A percentile compares a stretch with the other conserved stretches of the same genome.
Evolutionary conservation across 1,284 basidiomycete species (phyloP).

Genomic region (Ganoderma multipileum): DNA sequence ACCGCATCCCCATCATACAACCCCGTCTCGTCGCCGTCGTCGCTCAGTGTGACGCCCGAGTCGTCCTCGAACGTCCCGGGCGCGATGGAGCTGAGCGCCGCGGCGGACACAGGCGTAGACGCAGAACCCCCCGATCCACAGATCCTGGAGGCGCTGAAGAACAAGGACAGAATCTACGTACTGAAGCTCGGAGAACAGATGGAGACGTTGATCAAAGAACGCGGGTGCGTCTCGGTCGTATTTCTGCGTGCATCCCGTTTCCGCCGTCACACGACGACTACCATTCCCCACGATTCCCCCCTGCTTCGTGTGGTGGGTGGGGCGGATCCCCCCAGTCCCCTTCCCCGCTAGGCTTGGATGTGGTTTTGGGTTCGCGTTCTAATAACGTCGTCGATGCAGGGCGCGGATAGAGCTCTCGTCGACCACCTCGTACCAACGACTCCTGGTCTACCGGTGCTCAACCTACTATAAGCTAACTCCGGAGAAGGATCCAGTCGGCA

Average conservation of each 20-base stretch:
- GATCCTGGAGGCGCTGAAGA: slow-evolving; percentile 82
- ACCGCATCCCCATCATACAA: slow-evolving; percentile 36
- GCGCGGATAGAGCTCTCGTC: slow-evolving; percentile 67
- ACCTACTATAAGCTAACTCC: slow-evolving; percentile 75
- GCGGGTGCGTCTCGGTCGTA: slow-evolving; percentile 55
- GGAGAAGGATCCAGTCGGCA: slow-evolving; percentile 69
- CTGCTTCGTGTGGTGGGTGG: slow-evolving; percentile 9
- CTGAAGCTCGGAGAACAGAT: slow-evolving; percentile 83
- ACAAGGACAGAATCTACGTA: slow-evolving; percentile 86
- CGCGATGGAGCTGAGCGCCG: slow-evolving; percentile 20
- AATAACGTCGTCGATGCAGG: slow-evolving; percentile 46
- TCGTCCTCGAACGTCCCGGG: slow-evolving; percentile 22
- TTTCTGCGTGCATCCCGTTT: slow-evolving; percentile 8
- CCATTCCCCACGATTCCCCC: slow-evolving; percentile 16
- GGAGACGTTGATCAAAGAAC: slow-evolving; percentile 77
- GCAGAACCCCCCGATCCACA: slow-evolving; percentile 68
- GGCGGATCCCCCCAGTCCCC: neutral
- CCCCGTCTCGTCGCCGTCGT: slow-evolving; percentile 27
- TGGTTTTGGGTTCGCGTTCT: slow-evolving; percentile 8
- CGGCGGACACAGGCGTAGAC: slow-evolving; percentile 26
- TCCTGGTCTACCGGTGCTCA: slow-evolving; percentile 84
- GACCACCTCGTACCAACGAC: slow-evolving; percentile 78
- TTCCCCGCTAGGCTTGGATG: neutral
- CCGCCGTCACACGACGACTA: slow-evolving; percentile 24
- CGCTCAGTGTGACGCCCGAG: slow-evolving; percentile 32